Evolutionary conservation across 148 eudicot species (phyloP).

Genomic region (Silene conica): DNA sequence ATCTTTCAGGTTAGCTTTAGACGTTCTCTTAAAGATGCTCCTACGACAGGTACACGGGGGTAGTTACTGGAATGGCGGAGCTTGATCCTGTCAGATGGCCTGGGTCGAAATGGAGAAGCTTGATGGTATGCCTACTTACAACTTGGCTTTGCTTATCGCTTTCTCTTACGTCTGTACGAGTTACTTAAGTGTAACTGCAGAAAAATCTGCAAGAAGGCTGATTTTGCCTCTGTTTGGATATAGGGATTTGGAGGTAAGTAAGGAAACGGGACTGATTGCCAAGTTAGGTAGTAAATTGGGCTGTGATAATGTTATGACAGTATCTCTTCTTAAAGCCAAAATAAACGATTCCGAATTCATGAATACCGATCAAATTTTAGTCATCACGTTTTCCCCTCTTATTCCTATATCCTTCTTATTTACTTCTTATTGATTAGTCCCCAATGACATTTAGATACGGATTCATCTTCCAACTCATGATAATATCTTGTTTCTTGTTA

Average conservation of each 20-base stretch:
- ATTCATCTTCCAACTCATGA: background rate
- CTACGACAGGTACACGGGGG: conserved; percentile 67
- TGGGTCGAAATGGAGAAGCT: conserved; percentile 93
- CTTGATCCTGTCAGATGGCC: conserved; percentile 86
- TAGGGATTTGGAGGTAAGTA: no score
- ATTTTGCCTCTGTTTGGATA: no score
- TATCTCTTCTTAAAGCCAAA: no score
- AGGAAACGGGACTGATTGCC: no score
- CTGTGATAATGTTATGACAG: no score
- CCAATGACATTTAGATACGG: no score
- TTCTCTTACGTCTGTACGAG: background rate
- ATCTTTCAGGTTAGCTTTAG: background rate
- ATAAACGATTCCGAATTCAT: no score
- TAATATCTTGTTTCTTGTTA: background rate
- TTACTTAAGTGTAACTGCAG: background rate
- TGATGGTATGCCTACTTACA: conserved; percentile 49
- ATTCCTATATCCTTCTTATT: no score
- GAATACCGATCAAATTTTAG: no score
- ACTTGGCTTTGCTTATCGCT: background rate
- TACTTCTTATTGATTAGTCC: no score
- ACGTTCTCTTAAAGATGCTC: conserved; percentile 13
- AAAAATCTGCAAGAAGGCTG: background rate
- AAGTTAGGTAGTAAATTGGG: no score
- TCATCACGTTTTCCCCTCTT: no score
- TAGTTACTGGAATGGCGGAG: conserved; percentile 70